A percentile compares a stretch with the other conserved stretches of the same genome.
phyloP scores from a whole-genome alignment of 352 stramenopile species.

The Detonula confervacea region DNA sequence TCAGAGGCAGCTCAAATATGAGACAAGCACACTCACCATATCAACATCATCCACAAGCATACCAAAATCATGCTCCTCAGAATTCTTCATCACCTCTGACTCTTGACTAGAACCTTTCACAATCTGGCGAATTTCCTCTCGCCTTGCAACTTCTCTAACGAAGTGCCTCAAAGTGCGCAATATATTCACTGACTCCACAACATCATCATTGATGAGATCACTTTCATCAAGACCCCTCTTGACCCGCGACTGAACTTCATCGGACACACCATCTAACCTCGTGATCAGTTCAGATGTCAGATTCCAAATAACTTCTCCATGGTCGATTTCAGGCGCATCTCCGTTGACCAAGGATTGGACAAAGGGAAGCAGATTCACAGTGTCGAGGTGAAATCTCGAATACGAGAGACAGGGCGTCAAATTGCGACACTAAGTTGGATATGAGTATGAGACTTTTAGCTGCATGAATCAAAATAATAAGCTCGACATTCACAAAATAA shows the following conservation, averaged over 20 bases:
- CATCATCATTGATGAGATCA: conserved; percentile 73
- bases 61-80: conserved; percentile 51
- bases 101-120: conserved; percentile 36
- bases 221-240: conserved; percentile 62
- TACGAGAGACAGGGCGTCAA: conserved; percentile 93
- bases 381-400: conserved; percentile 92
- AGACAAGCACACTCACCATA: conserved; percentile 35
- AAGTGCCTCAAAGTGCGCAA: conserved; percentile 63
- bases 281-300: conserved; percentile 89
- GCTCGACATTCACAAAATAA: conserved; percentile 45
- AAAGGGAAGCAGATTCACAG: conserved; percentile 91
- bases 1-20: conserved; percentile 6
- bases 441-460: conserved; percentile 56
- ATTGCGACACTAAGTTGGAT: conserved; percentile 86
- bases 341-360: conserved; percentile 89
- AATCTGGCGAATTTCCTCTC: conserved; percentile 45
- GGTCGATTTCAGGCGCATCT: conserved; percentile 90
- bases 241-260: conserved; percentile 79
- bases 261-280: conserved; percentile 84
- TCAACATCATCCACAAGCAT: conserved; percentile 74
- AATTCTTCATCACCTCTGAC: conserved; percentile 21
- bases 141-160: conserved; percentile 59
- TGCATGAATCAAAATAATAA: conserved; percentile 88
- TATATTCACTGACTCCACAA: conserved; percentile 64
- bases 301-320: conserved; percentile 94